Evolutionary conservation across 2,329 filamentous ascomycete genomes (phyloP), one percentile per base, ranked within the genome.

Genomic region (Trichoderma sp.): DNA sequence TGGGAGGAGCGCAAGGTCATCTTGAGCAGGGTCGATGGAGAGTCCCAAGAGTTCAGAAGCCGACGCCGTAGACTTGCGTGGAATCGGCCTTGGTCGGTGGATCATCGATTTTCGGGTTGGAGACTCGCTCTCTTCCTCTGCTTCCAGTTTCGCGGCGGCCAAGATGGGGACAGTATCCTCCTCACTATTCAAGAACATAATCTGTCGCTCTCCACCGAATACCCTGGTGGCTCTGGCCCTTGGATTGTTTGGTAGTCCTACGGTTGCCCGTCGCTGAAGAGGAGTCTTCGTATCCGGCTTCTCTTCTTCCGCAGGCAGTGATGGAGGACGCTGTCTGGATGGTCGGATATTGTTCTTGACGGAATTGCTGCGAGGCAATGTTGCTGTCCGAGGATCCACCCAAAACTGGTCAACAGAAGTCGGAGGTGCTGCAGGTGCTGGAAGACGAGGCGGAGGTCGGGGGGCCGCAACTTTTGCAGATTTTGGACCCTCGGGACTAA

Each of bases 151-250:
- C 24, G 39, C 34, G n/a, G 46, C 49, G 60, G 46, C 54, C 37
- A 28, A 11, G n/a, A 43, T n/a, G 28, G 26, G 24, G 13, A n/a
- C 39, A 5, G 8, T 51, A 13, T 49, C 26, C 14, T 85, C 80
- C 66, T 87, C 86, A 60, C 84, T 81, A 69, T 87, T 88, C 60
- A 88, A 76, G 66, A 87, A 83, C 82, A 88, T 83, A 56, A 87
- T 81, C 4, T 83, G 87, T 69, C 84, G 81, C 28, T 83, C 79
- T 32, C 76, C 73, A 16, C 72, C 70, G 3, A 77, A 66, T 18
- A 72, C 64, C 59, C 75, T 78, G 52, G 80, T 72, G 13, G 78
- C 77, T 66, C 77, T 77, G 5, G 82, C 78, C 39, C 80, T 79
- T 4, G 85, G 84, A 59, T 86, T 85, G 2, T 78, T 78, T 0